Base-by-base conservation (phyloP, 192 early-diverging fungal species). In the Phlyctochytrium bullatum region DNA sequence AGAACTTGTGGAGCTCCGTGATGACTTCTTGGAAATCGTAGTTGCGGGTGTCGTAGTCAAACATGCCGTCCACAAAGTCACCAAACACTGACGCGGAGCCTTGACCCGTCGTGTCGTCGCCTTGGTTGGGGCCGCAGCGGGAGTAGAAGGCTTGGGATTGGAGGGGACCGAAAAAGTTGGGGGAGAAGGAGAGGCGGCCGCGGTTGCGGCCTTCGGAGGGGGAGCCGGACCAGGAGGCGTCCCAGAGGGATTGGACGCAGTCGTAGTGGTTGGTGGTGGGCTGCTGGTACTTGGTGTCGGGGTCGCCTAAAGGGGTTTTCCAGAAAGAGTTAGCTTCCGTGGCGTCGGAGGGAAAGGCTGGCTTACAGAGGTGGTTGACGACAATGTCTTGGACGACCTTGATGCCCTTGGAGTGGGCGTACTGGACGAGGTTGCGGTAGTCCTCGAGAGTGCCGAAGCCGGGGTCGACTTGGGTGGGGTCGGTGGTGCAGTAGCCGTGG, bases 31-130 rank as follows among this genome's bases (percentile, higher is more conserved):
- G 14, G 56, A 58, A 58, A 58, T 58, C 56, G 56, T 58, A 58
- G 56, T 58, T 58, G 56, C 16, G 14, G 16, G 56, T 58, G 56
- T 58, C 56, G 29, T 27, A 58, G 56, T 58, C 56, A 58, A 58
- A 58, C 16, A 58, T n/a, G 25, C n/a, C 56, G 56, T 58, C 56
- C 16, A 25, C 56, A 58, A 58, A 58, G 56, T 58, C 56, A 14
- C 56, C 56, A 25, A n/a, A 58, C 16, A 58, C 56, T 12, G 56
- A 12, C 12, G 56, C 56, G 24, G 56, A 23, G 25, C 56, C 56
- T 58, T 58, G 56, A 24, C 56, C 56, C 14, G 56, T 27, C 0
- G 56, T 58, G 56, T 58, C 56, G 16, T 23, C n/a, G 10, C 56
- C 56, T 12, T 24, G 12, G 56, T 58, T 58, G 16, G 56, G 14